Percentiles rank a stretch among this genome's conserved stretches.
phyloP scores from a whole-genome alignment of 768 basidiomycete genomes.

The Lyophyllum semitale region DNA sequence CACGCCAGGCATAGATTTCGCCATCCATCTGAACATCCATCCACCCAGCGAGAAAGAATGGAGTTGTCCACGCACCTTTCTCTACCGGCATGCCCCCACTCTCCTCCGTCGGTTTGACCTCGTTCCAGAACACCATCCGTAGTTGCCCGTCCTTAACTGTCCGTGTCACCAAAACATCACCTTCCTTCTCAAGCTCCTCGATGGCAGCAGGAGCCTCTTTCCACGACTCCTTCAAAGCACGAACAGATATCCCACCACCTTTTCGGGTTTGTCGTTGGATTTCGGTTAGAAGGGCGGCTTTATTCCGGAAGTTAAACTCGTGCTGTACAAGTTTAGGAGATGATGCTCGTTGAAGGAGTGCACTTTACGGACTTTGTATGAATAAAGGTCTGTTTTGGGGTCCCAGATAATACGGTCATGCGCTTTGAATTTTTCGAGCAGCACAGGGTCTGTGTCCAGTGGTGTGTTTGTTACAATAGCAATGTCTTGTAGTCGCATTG shows the following conservation, averaged over 20 bases:
- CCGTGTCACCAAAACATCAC: constrained; percentile 86
- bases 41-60: neutral
- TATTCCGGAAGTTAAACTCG: constrained; percentile 83
- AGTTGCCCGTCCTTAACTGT: constrained; percentile 81
- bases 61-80: constrained; percentile 52
- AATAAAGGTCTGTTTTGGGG: constrained; percentile 81
- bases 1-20: neutral
- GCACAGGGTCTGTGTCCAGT: constrained; percentile 65
- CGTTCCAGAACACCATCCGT: constrained; percentile 89
- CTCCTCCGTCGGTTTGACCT: constrained; percentile 77
- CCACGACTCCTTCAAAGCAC: constrained; percentile 88
- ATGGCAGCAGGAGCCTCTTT: constrained; percentile 82
- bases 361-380: constrained; percentile 69
- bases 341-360: neutral
- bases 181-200: constrained; percentile 88
- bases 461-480: constrained; percentile 81
- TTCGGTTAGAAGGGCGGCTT: constrained; percentile 80
- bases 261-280: constrained; percentile 84
- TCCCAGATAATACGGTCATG: constrained; percentile 84
- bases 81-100: constrained; percentile 73
- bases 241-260: constrained; percentile 83
- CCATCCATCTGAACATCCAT: constrained; percentile 7
- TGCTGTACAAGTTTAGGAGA: constrained; percentile 51
- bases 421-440: constrained; percentile 79
- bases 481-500: constrained; percentile 87